Evolutionary conservation across 345 rosid species (phyloP), one percentile per base, ranked within the genome.

Genomic region (Rhizophora apiculata): DNA sequence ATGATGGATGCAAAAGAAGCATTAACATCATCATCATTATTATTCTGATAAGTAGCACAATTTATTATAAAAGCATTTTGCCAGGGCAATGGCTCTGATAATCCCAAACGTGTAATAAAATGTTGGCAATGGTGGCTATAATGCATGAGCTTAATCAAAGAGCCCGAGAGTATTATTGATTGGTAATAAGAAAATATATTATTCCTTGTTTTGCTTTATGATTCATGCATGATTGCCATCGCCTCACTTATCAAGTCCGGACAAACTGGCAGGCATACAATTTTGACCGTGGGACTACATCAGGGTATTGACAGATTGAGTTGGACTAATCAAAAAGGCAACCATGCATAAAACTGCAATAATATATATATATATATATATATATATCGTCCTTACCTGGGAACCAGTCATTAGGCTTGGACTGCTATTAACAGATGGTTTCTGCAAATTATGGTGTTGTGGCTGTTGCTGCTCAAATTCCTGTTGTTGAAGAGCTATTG

Each of bases 401-500:
- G 96, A 96, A 63, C 98, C 98, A 62, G 93, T 89, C 60, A 87
- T 56, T 73, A 92, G 79, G 83, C 95, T 82, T 18, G 96, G 87
- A 49, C 76, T 72, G 52, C 85, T 86, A 56, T 65, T 62, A 52
- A 48, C 9, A 2, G 95, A 65, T 69, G 89, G 77, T 78, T 85
- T 96, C 68, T 85, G 89, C 53, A 69, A 37, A 76, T 76, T 81
- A 37, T 85, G 78, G 58, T 82, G 89, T 63, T 85, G 93, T 2
- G 78, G 86, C 77, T 84, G 98, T 34, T 89, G 94, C 72, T 73
- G 72, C 24, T 88, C 99, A 64, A 85, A 92, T 87, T 96, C 99
- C 73, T 90, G 89, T 59, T 96, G 99, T 73, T 96, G 99, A 77
- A 96, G 80, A 63, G 97, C 99, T 78, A 96, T 96, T 60, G 99